Evolutionary conservation across 192 early-diverging fungal species (phyloP), one percentile per base, ranked within the genome.

Genomic region (Oehlia diaphana): DNA sequence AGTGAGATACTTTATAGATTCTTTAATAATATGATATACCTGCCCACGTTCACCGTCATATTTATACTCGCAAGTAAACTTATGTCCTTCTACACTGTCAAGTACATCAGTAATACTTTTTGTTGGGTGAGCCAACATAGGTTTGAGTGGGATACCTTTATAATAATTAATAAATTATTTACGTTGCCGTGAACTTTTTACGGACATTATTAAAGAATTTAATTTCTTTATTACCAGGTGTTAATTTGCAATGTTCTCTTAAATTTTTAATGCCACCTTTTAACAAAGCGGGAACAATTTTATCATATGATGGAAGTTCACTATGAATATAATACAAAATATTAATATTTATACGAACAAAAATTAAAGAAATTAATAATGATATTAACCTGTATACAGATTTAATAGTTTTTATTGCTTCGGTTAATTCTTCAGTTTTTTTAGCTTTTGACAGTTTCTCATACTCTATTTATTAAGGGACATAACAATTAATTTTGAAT

Each of bases 51-150:
- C 85, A 13, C 85, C 98, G 82, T 99, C 98, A 79, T 99, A 99
- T 81, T 99, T 99, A 86, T 92, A 98, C 84, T 99, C 98, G 83
- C 98, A 99, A 6, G 95, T 98, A 80, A 99, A 99, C 4, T 89
- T 88, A 77, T 93, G 91, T 31, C 90, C 93, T 75, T 98, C 96
- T 76, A 99, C 98, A 19, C 97, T 89, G 71, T 99, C 91, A 86
- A 99, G 81, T 26, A 99, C 93, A 74, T 99, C 98, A 0, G 92
- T 91, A 6, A 99, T 86, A 44, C 90, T 90, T 83, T 98, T 99
- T 63, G 98, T 99, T 10, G 98, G 98, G 87, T 99, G 97, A 10
- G 98, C 98, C 80, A 99, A 90, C 98, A 99, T 99, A 12, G 98
- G 98, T 75, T 99, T 99, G 19, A 99, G 87, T 9, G 98, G 98